Base-by-base conservation (phyloP, 352 stramenopile species). In the Thalassiosira allenii region DNA sequence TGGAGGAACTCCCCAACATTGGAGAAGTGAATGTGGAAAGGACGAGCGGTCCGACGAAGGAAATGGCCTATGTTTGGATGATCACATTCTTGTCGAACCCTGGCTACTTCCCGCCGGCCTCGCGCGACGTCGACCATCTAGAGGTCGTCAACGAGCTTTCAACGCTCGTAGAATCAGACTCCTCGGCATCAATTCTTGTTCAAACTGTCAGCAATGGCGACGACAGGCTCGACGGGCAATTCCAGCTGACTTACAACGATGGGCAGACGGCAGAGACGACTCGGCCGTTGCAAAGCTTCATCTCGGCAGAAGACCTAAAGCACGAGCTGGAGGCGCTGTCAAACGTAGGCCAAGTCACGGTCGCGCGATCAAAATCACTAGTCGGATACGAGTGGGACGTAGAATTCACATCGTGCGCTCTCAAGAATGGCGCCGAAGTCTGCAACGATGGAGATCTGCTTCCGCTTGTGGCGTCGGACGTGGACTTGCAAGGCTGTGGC, bases 1-100 rank as follows among this genome's bases (percentile, higher is more conserved):
- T 99, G 0, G 95, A 98, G 81, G 89, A 87, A n/a, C 84, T 99
- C 22, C 94, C 95, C 0, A 98, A 98, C 73, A 78, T 98, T 25
- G 96, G 96, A 3, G 93, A 87, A 1, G 96, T 99, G 0, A 74
- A 86, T 23, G 97, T 99, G 11, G 83, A 81, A 32, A 95, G 95
- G 2, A n/a, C n/a, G n/a, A 91, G 78, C 0, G 91, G 91, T 0
- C 96, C 96, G 6, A 94, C 94, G 1, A 82, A 97, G 11, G 78
- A 91, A 61, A 95, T 96, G 56, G 94, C 92, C 40, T 99, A 98
- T 70, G 88, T 89, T 14, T 99, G 97, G 97, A 94, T 86, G 14
- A 89, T 99, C 54, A 98, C 95, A 4, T 99, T 98, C 80, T 73
- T 90, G 0, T 90, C 94, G 0, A 98, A 98, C 66, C 96, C 96